Evolutionary conservation across 2,329 filamentous ascomycete genomes (phyloP), one percentile per base, ranked within the genome.

Genomic region (Stromatinia cepivora): DNA sequence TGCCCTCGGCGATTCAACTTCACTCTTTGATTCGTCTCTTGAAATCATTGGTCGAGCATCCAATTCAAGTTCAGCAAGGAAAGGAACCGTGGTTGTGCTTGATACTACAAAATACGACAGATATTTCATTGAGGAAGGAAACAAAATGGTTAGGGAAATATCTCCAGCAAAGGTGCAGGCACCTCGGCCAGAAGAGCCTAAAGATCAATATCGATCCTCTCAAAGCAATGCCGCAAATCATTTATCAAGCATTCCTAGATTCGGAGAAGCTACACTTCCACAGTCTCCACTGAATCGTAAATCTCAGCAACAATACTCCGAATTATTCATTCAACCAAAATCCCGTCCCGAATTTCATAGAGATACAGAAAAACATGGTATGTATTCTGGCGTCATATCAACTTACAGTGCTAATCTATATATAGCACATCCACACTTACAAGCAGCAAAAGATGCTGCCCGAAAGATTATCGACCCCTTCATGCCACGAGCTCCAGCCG

Each of bases 111-210:
- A 67, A 71, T 36, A 39, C 50, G 28, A 42, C 4, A 46, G 50
- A 34, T 28, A 15, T 31, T 7, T 42, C 28, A 11, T 36, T 61
- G 10, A 61, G 15, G 67, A 45, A 67, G 39, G 10, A 25, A 69
- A 56, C 70, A 75, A 70, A 48, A 79, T 79, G 77, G 77, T 78
- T 58, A 78, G 77, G 61, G 77, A 79, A 72, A 70, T 74, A 73
- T 76, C 74, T 56, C 76, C 77, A 70, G 76, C 75, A 34, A 79
- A 78, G 72, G 57, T 63, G 46, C 61, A 36, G 46, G 75, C 70
- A 6, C 72, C 74, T 46, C 70, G 70, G 15, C 70, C 76, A 48
- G 71, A 72, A 39, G 71, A 66, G 7, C 57, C 70, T 25, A 76
- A 77, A 52, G 75, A 75, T 25, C 71, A 76, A 54, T 54, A 64